phyloP scores from a whole-genome alignment of 257 asterid species.

The Fraxinus anomala region DNA sequence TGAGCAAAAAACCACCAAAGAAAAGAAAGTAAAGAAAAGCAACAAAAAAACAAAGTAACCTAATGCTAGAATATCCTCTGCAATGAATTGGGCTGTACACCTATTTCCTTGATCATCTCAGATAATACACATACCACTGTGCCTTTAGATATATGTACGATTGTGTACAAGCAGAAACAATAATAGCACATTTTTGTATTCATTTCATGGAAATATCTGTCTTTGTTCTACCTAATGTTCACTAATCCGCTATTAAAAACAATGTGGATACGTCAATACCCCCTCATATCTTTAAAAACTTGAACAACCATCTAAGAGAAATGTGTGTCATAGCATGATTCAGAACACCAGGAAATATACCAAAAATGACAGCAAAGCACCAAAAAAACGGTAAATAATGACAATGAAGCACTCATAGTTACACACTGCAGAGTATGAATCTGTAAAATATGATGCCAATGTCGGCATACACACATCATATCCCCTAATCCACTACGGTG shows the following conservation, averaged over 20 bases:
- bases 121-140: too few relatives aligned
- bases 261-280: background rate
- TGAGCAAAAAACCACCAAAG: too few relatives aligned
- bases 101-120: background rate
- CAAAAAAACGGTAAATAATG: too few relatives aligned
- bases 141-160: too few relatives aligned
- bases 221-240: background rate
- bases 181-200: background rate
- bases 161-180: too few relatives aligned
- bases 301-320: background rate
- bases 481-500: background rate
- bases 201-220: background rate
- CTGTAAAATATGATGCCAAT: background rate
- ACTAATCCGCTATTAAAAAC: background rate
- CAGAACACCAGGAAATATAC: background rate
- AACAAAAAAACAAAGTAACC: background rate
- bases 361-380: background rate
- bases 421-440: background rate
- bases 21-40: background rate
- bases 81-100: background rate
- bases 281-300: background rate
- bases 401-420: background rate
- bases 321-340: background rate
- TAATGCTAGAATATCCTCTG: background rate
- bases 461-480: background rate